These are phyloP conservation scores for Kitagawia praeruptora DNA, from an alignment of 129 eudicot genomes.

Conservation along the genomic window DNA sequence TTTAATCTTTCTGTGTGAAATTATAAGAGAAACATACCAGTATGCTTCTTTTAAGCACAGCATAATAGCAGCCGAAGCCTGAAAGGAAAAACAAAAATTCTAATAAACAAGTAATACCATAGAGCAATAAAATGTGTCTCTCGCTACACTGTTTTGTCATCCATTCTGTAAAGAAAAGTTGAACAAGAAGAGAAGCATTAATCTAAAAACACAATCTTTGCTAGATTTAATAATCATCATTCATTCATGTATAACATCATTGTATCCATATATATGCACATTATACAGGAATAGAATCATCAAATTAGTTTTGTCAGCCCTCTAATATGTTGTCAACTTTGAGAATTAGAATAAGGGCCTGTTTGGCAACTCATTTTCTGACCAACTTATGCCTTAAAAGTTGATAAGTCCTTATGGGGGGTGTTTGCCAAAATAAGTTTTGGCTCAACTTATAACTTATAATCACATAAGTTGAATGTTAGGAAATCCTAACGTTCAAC, in stretches of 20 bases:
- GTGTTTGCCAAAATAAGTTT: too few relatives aligned
- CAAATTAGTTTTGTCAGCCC: conserved; percentile 1
- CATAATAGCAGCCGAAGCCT: background rate
- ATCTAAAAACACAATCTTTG: background rate
- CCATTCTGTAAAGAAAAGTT: background rate
- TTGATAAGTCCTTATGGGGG: too few relatives aligned
- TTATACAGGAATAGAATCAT: background rate
- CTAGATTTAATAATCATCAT: background rate
- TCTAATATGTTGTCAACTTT: background rate
- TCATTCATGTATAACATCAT: background rate
- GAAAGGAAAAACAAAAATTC: background rate
- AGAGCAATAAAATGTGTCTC: background rate
- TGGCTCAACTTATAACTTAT: too few relatives aligned
- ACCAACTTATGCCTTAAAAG: too few relatives aligned
- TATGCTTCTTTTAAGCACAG: too few relatives aligned
- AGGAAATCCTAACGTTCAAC: too few relatives aligned
- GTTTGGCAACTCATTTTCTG: too few relatives aligned
- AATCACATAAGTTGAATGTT: too few relatives aligned
- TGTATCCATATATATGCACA: background rate
- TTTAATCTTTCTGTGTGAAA: background rate
- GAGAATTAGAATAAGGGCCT: background rate
- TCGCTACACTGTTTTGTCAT: background rate
- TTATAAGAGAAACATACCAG: background rate
- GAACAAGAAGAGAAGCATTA: background rate
- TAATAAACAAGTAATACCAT: background rate